Base-by-base conservation (phyloP, 306 rosid species). In the Cucumis sativus region DNA sequence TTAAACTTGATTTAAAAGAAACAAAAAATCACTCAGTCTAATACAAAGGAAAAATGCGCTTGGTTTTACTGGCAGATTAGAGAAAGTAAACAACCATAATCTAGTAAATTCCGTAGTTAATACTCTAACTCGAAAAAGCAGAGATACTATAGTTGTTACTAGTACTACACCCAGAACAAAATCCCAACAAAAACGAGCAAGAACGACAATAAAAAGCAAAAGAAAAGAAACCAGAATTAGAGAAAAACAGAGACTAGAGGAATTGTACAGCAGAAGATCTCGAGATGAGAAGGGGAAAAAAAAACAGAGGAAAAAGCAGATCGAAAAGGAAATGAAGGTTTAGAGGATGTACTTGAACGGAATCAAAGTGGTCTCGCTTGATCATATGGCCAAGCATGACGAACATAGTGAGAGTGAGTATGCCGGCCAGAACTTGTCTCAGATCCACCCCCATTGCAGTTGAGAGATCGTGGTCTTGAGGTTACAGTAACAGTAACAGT, bases 381-480 rank as follows among this genome's bases (percentile, higher is more conserved):
- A 96, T 92, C 99, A 96, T 96, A 66, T 92, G 87, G 6, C 97
- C 97, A 74, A 96, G 99, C 99, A 96, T 92, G 37, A 96, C 91
- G 79, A 96, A 96, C 99, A 96, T 96, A 13, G 98, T 87, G 49
- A 96, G 25, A 6, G 99, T 96, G 70, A 96, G 90, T 0, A 91
- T 65, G 17, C 93, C 99, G 7, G 99, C 99, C 78, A 96, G 95
- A 15, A 96, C 91, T 84, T 96, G 99, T 84, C 97, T 92, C 87
- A 96, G 88, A 91, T 96, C 99, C 76, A 89, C 89, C 39, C 97
- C 97, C 98, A 91, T 90, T 65, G 40, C n/a, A 16, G 20, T 51
- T 66, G 41, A 82, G 35, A 82, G 74, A 51, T 78, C 60, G 69
- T 62, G 43, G 6, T 52, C 30, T 16, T 52, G 30, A 7, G 18